Evolutionary conservation across 2,329 filamentous ascomycete genomes (phyloP).

Genomic region (Stemphylium vesicarium): DNA sequence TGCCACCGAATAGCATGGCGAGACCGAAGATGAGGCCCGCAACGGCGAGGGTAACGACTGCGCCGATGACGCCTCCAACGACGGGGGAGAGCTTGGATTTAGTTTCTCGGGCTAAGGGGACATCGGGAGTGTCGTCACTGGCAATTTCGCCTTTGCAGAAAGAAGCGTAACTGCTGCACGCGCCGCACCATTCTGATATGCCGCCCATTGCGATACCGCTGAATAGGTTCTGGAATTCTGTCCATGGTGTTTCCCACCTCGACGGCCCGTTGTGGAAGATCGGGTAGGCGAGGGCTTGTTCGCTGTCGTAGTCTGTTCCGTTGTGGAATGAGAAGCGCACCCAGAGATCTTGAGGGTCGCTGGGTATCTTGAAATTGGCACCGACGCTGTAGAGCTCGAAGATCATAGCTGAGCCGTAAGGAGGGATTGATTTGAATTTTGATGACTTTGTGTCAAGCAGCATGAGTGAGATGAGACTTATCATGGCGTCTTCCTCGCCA

Average conservation of each 20-base stretch:
- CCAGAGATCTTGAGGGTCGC: slow-evolving; percentile 54
- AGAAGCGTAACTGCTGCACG: slow-evolving; percentile 54
- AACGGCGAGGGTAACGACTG: slow-evolving; percentile 58
- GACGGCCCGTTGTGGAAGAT: slow-evolving; percentile 59
- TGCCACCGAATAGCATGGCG: slow-evolving; percentile 54
- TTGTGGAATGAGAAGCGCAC: slow-evolving; percentile 65
- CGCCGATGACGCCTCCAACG: slow-evolving; percentile 64
- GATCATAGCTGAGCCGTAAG: slow-evolving; percentile 43
- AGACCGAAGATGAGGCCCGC: slow-evolving; percentile 51
- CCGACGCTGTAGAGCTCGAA: slow-evolving; percentile 56
- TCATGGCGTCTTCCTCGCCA: slow-evolving; percentile 42
- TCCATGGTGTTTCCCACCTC: slow-evolving; percentile 56
- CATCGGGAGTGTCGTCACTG: no score
- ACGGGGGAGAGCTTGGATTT: slow-evolving; percentile 47
- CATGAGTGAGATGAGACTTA: slow-evolving; percentile 40
- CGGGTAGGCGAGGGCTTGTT: slow-evolving; percentile 52
- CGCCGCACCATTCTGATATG: slow-evolving; percentile 60
- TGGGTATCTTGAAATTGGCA: slow-evolving; percentile 44
- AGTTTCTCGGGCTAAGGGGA: not conserved
- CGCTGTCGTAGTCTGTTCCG: slow-evolving; percentile 55
- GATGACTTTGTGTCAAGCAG: slow-evolving; percentile 26
- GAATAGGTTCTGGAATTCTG: slow-evolving; percentile 58
- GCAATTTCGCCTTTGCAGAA: slow-evolving; percentile 63
- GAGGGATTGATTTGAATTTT: slow-evolving; percentile 34
- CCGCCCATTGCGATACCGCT: slow-evolving; percentile 51